Evolutionary conservation across 2,329 filamentous ascomycete species (phyloP), one percentile per base, ranked within the genome.

Genomic region (Colletotrichum siamense): DNA sequence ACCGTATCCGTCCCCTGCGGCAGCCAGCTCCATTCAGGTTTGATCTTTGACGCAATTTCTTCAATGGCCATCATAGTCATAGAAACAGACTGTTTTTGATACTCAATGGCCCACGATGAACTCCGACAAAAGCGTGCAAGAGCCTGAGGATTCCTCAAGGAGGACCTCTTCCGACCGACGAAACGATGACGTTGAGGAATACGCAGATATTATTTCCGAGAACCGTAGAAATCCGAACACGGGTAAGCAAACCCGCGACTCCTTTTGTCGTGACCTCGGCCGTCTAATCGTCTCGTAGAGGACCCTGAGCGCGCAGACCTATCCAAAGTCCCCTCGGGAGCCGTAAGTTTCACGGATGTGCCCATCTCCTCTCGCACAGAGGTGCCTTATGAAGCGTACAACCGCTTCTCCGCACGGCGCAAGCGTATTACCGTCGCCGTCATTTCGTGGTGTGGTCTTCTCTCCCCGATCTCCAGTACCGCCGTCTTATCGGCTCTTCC

Each of bases 381-480:
- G 75, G 80, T 88, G 32, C 86, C 87, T 15, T 90, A 92, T 79
- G 87, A 88, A 69, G 83, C 91, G n/a, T 96, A 96, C 85, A 89
- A 93, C 79, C 89, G 89, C 22, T 89, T 96, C 77, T 89, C 92
- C 0, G 84, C 85, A 5, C 85, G 86, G 18, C 90, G 92, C 55
- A 97, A 96, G 83, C 82, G 88, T 4, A 81, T 92, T 77, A 94
- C 96, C 69, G 93, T 95, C 18, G 86, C 87, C 12, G 89, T 96
- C 8, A 85, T 96, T 69, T 93, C 94, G 1, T 95, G 93, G 81
- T 95, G 94, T 84, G 92, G 93, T 30, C 95, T 96, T 78, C 87
- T 96, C 61, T 92, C 95, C 1, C 95, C 95, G 0, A 91, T 95
- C 28, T 94, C 92, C 5, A 95, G 92, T 52, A 96, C 94, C 0